phyloP scores from a whole-genome alignment of 352 stramenopile species.

The Globisporangium middletonii region DNA sequence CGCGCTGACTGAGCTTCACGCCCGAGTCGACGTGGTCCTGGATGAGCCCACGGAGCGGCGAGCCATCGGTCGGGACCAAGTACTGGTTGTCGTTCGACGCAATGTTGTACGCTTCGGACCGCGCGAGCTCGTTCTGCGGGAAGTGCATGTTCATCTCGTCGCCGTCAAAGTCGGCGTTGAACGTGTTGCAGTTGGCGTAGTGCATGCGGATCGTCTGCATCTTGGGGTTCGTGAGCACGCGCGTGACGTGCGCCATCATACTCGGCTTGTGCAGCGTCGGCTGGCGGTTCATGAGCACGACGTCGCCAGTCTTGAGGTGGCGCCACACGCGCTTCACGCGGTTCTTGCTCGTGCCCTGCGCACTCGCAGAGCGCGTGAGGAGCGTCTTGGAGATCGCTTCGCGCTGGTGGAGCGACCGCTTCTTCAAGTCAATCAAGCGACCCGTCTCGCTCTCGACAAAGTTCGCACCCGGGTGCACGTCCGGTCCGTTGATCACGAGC shows the following conservation, averaged over 20 bases:
- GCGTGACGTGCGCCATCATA: slow-evolving; percentile 99
- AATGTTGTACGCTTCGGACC: slow-evolving; percentile 97
- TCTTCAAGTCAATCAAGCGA: slow-evolving; percentile 92
- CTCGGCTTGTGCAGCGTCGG: slow-evolving; percentile 99
- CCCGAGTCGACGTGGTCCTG: slow-evolving; percentile 99
- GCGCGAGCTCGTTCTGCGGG: slow-evolving; percentile 97
- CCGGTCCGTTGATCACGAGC: slow-evolving; percentile 94
- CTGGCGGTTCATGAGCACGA: slow-evolving; percentile 99
- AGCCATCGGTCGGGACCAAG: slow-evolving; percentile 96
- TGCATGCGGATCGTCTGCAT: slow-evolving; percentile 99
- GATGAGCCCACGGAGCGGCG: slow-evolving; percentile 97
- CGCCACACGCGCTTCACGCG: slow-evolving; percentile 95
- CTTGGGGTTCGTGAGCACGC: slow-evolving; percentile 94
- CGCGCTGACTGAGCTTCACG: slow-evolving; percentile 97
- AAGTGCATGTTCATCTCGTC: slow-evolving; percentile 99
- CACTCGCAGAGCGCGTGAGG: slow-evolving; percentile 84
- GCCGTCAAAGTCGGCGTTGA: slow-evolving; percentile 99
- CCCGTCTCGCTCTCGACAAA: slow-evolving; percentile 96
- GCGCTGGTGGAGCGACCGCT: slow-evolving; percentile 91
- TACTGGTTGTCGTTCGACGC: slow-evolving; percentile 98
- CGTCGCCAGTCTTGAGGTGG: slow-evolving; percentile 97
- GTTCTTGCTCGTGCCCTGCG: slow-evolving; percentile 76
- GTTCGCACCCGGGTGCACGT: slow-evolving; percentile 96
- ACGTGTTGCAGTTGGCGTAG: slow-evolving; percentile 99
- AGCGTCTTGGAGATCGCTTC: slow-evolving; percentile 95